Evolutionary conservation across 2,329 filamentous ascomycete species (phyloP), one percentile per base, ranked within the genome.

Genomic region (Sarocladiaceae sp.): DNA sequence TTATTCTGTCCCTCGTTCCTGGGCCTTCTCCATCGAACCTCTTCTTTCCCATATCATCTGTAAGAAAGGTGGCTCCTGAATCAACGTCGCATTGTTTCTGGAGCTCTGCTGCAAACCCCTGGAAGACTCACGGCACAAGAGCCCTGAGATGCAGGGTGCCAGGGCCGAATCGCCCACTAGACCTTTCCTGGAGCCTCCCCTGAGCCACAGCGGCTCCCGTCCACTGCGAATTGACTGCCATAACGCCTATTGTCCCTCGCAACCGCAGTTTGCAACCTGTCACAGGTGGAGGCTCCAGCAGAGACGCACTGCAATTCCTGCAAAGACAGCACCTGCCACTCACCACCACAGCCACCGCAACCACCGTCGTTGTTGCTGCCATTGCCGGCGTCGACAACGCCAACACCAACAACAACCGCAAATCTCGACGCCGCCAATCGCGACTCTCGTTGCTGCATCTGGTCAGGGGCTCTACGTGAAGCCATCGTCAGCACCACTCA

Each of bases 101-200:
- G 23, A 26, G 22, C 4, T 20, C 12, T 10, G 13, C 20, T 44
- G 40, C 40, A 44, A 3, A 3, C 4, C 15, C 20, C 40, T n/a
- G 23, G 22, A 10, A 22, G 10, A 28, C 10, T 28, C 23, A 25
- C 12, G 10, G 11, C 10, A 28, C 20, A 7, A 15, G 22, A 12
- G 23, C 40, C 4, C 10, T 6, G 12, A 6, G 4, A 44, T 44
- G 40, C 40, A 44, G 40, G 40, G 40, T 44, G 40, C 8, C 23
- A 44, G 23, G 40, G 40, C 40, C 33, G n/a, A 44, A 40, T 17
- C 26, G n/a, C 26, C 51, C 42, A 28, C 51, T 48, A 52, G 36
- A 36, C 51, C 29, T 3, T 33, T 37, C 51, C 35, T 42, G 51
- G 51, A 52, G 40, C 51, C 18, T 39, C 42, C 42, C 42, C 40